Conservation (phyloP, 1,139 yeast species). For the Candida buenavistaensis region DNA sequence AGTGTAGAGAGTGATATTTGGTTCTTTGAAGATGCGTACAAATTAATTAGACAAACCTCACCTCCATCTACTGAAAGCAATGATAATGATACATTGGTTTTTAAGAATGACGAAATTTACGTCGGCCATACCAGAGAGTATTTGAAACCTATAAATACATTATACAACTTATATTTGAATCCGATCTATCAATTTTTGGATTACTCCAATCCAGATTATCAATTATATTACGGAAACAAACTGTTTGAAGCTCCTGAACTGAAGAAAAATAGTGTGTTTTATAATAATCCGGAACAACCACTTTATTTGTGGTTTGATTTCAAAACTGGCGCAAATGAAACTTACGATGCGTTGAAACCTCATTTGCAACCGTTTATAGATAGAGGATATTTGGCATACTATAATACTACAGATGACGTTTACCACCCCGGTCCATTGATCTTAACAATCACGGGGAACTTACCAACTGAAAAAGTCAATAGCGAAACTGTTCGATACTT, state of each 20-base stretch:
- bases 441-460: constrained; percentile 42
- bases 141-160: constrained; percentile 43
- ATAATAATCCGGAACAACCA: constrained; percentile 40
- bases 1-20: constrained; percentile 77
- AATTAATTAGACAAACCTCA: constrained; percentile 21
- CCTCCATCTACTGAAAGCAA: constrained; percentile 20
- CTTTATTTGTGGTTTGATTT: constrained; percentile 45
- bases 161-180: constrained; percentile 53
- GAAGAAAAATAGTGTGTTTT: constrained; percentile 34
- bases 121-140: constrained; percentile 65
- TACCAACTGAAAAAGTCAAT: constrained; percentile 31
- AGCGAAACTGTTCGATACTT: constrained; percentile 29
- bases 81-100: constrained; percentile 19
- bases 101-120: constrained; percentile 43
- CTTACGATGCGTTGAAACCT: constrained; percentile 31
- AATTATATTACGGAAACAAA: neutral
- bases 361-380: constrained; percentile 34
- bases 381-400: constrained; percentile 33
- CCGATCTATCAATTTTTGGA: constrained; percentile 50
- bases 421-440: constrained; percentile 37
- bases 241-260: constrained; percentile 1
- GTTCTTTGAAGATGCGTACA: constrained; percentile 39
- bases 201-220: neutral
- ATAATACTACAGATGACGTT: constrained; percentile 24
- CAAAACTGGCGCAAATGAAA: constrained; percentile 36